A percentile compares a stretch with the other conserved stretches of the same genome.
phyloP scores from a whole-genome alignment of 2,329 filamentous ascomycete genomes.

The Dothidotthia symphoricarpi region DNA sequence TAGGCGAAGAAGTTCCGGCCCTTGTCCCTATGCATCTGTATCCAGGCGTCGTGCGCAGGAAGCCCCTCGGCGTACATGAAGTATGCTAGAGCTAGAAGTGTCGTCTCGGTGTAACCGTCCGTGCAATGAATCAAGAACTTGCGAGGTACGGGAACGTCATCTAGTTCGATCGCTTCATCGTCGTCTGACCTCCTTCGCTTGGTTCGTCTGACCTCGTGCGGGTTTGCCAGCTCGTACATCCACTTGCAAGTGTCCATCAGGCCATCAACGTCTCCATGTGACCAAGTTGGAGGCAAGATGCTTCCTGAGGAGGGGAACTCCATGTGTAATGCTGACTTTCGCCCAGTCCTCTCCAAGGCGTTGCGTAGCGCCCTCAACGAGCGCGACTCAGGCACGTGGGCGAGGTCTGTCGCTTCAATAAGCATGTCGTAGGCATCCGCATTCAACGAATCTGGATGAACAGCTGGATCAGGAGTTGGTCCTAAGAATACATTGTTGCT shows the following conservation, averaged over 20 bases:
- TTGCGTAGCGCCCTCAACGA: constrained; percentile 63
- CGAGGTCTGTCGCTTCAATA: constrained; percentile 85
- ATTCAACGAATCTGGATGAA: constrained; percentile 39
- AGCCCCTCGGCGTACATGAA: constrained; percentile 86
- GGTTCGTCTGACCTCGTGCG: constrained; percentile 43
- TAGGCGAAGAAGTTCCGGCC: constrained; percentile 96
- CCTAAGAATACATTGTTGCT: constrained; percentile 87
- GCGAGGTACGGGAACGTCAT: constrained; percentile 45
- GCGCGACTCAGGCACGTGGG: constrained; percentile 69
- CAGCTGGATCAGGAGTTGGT: constrained; percentile 71
- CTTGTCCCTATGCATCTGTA: constrained; percentile 76
- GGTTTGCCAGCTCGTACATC: constrained; percentile 81
- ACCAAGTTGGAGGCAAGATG: constrained; percentile 80
- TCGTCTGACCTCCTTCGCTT: constrained; percentile 49
- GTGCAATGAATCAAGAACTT: constrained; percentile 89
- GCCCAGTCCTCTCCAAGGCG: constrained; percentile 48
- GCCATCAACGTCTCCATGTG: constrained; percentile 76
- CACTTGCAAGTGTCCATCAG: constrained; percentile 85
- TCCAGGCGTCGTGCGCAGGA: constrained; percentile 81
- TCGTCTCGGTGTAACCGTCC: constrained; percentile 94
- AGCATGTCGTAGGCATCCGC: constrained; percentile 72
- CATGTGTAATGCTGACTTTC: constrained; percentile 55
- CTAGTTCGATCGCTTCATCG: constrained; percentile 58
- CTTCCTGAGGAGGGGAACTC: constrained; percentile 96
- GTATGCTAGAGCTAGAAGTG: constrained; percentile 84